phyloP scores from a whole-genome alignment of 1,139 yeast genomes.

The Geotrichum phurueaensis region DNA sequence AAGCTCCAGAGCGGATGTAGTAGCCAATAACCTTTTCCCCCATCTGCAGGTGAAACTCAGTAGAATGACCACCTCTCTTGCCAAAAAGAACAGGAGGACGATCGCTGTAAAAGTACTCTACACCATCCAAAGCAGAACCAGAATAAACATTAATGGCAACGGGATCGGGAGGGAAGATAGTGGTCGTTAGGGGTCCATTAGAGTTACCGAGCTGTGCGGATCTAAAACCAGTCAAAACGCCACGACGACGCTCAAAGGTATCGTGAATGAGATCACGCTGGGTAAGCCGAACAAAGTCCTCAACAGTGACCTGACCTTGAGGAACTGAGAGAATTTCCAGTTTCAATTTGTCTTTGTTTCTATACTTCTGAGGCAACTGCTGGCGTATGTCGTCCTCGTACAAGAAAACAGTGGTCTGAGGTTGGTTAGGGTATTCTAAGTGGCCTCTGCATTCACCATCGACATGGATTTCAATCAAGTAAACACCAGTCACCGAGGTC shows the following conservation, averaged over 20 bases:
- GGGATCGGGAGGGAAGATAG: conserved; percentile 31
- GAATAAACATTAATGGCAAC: conserved; percentile 54
- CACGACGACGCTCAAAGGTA: conserved; percentile 17
- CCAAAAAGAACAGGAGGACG: conserved; percentile 45
- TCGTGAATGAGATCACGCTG: conserved; percentile 18
- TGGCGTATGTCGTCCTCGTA: conserved; percentile 44
- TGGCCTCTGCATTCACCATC: conserved; percentile 62
- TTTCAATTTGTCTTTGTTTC: conserved; percentile 33
- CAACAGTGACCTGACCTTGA: conserved; percentile 30
- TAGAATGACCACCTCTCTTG: conserved; percentile 49
- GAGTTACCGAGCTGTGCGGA: conserved; percentile 28
- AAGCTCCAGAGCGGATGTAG: conserved; percentile 66
- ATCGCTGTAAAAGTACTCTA: conserved; percentile 37
- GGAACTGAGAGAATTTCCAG: conserved; percentile 43
- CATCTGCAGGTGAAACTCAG: conserved; percentile 50
- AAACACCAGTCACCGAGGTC: conserved; percentile 59
- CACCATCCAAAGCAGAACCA: conserved; percentile 77
- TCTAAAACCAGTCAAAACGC: conserved; percentile 20
- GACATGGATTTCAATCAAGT: conserved; percentile 57
- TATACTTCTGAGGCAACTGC: conserved; percentile 41
- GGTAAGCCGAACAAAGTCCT: conserved; percentile 27
- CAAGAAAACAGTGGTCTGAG: conserved; percentile 47
- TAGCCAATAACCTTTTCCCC: conserved; percentile 61
- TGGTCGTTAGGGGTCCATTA: conserved; percentile 22
- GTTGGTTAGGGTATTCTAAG: conserved; percentile 58